Conservation (phyloP, 768 basidiomycete species). For the Rhodotorula diobovata region DNA sequence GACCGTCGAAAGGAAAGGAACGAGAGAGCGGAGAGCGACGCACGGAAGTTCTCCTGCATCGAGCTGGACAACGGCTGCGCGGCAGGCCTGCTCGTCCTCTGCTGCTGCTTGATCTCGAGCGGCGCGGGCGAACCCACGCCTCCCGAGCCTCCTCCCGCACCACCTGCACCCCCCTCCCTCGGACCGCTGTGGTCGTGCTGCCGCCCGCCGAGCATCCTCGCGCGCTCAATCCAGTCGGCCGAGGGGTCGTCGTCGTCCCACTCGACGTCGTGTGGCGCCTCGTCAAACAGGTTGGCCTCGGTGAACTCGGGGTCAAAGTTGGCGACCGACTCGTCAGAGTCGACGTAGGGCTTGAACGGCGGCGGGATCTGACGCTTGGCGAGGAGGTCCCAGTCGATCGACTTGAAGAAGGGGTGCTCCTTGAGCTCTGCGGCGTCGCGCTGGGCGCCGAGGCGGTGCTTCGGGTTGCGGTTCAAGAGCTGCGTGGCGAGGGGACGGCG, state of each 20-base stretch:
- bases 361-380: constrained; percentile 84
- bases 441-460: constrained; percentile 84
- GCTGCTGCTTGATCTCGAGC: constrained; percentile 25
- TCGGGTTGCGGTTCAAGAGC: constrained; percentile 98
- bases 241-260: constrained; percentile 36
- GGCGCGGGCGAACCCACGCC: constrained; percentile 2
- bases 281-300: constrained; percentile 63
- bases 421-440: constrained; percentile 91
- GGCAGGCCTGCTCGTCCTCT: constrained; percentile 1
- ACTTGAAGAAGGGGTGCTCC: constrained; percentile 87
- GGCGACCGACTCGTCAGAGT: constrained; percentile 94
- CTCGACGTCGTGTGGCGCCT: constrained; percentile 38
- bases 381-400: constrained; percentile 86
- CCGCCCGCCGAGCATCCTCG: constrained; percentile 8
- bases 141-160: constrained; percentile 1
- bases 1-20: not conserved
- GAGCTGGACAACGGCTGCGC: constrained; percentile 26
- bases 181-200: no score
- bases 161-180: no score
- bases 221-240: constrained; percentile 31
- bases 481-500: constrained; percentile 45
- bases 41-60: constrained; percentile 40
- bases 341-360: constrained; percentile 95
- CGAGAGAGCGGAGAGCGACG: not conserved
- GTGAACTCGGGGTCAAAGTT: constrained; percentile 99